A percentile compares a stretch with the other conserved stretches of the same genome.
These are phyloP conservation scores for Leccinum rimulosum DNA, from an alignment of 768 basidiomycete species.

Conservation along the genomic window DNA sequence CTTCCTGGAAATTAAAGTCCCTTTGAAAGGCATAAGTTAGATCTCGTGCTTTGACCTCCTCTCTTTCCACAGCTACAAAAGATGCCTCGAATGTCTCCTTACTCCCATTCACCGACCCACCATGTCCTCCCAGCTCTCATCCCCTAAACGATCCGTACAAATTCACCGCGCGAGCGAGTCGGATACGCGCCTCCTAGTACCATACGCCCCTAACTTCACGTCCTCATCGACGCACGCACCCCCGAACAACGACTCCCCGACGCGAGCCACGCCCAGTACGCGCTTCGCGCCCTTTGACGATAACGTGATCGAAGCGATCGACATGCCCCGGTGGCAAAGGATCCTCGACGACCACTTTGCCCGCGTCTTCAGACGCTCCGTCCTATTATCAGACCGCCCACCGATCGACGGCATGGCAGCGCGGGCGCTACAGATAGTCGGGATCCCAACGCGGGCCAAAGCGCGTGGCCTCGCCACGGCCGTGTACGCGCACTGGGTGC, in stretches of 20 bases:
- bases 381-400: constrained; percentile 3
- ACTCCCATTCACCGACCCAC: background rate
- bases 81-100: background rate
- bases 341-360: constrained; percentile 16
- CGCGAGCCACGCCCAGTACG: background rate
- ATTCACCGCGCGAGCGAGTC: background rate
- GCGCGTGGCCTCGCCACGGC: constrained; percentile 10
- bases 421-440: constrained; percentile 10
- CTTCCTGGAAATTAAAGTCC: background rate
- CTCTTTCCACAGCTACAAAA: constrained; percentile 4
- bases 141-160: background rate
- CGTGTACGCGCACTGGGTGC: constrained; percentile 16
- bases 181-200: background rate
- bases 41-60: constrained; percentile 5
- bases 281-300: constrained; percentile 14
- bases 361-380: constrained; percentile 6
- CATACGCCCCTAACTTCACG: background rate
- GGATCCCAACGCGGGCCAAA: constrained; percentile 10
- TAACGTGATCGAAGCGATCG: background rate
- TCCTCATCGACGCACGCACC: background rate
- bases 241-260: background rate
- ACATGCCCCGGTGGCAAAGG: constrained; percentile 11
- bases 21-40: background rate
- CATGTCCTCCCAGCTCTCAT: background rate
- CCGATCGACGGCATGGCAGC: constrained; percentile 10